Conservation (phyloP, 768 basidiomycete genomes). For the Termitomyces sp. region DNA sequence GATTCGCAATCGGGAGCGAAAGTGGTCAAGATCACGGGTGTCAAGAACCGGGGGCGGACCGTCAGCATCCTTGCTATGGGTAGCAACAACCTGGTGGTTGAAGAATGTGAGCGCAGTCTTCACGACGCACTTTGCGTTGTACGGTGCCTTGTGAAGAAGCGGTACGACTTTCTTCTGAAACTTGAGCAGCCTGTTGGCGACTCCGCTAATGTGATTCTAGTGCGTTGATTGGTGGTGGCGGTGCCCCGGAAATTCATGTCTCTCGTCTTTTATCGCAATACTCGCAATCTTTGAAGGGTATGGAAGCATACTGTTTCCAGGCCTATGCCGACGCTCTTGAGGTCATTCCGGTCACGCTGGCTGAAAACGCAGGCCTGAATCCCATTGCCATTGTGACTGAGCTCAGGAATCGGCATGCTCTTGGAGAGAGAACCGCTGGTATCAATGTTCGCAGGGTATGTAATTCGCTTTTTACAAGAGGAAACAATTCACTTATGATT, state of each 20-base stretch:
- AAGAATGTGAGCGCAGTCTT: conserved; percentile 95
- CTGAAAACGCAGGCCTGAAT: conserved; percentile 97
- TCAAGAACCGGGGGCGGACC: conserved; percentile 92
- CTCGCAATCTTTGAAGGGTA: conserved; percentile 90
- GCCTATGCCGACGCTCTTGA: conserved; percentile 97
- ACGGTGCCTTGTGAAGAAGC: conserved; percentile 95
- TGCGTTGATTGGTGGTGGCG: conserved; percentile 93
- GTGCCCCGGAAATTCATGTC: conserved; percentile 97
- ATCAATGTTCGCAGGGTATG: conserved; percentile 96
- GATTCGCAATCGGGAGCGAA: conserved; percentile 76
- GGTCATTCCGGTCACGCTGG: conserved; percentile 95
- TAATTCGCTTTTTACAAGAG: conserved; percentile 2
- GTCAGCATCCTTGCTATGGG: conserved; percentile 96
- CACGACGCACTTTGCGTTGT: conserved; percentile 99
- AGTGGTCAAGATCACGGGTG: conserved; percentile 91
- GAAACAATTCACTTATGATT: neutral
- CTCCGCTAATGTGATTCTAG: conserved; percentile 27
- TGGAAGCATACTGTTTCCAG: conserved; percentile 99
- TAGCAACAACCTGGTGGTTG: conserved; percentile 86
- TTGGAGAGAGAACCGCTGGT: conserved; percentile 92
- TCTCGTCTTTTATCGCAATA: conserved; percentile 89
- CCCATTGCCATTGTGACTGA: conserved; percentile 99
- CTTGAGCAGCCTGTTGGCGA: conserved; percentile 19
- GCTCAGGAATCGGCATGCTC: conserved; percentile 92
- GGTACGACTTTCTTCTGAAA: conserved; percentile 47